These are phyloP conservation scores for Penicillium antarcticum DNA, from an alignment of 495 filamentous ascomycete genomes.

Conservation along the genomic window DNA sequence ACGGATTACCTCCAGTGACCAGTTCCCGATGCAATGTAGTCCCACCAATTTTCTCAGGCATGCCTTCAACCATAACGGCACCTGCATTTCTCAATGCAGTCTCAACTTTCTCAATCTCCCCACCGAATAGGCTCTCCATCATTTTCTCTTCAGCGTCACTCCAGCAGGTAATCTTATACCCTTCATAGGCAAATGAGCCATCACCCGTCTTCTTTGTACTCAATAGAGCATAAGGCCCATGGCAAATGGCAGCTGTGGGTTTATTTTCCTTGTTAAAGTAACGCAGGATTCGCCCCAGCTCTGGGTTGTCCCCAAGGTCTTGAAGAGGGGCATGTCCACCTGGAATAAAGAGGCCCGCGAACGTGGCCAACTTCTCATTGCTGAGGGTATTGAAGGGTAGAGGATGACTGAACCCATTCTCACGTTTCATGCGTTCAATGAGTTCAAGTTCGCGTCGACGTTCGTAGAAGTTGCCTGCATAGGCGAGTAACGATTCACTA, in stretches of 20 bases:
- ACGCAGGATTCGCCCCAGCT: slow-evolving; percentile 35
- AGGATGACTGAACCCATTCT: slow-evolving; percentile 34
- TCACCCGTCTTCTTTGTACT: slow-evolving; percentile 28
- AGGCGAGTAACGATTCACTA: slow-evolving; percentile 31
- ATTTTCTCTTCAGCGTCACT: slow-evolving; percentile 31
- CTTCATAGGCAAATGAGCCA: slow-evolving; percentile 34
- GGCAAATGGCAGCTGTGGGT: slow-evolving; percentile 39
- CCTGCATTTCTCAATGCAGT: slow-evolving; percentile 22
- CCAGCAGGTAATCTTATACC: slow-evolving; percentile 29
- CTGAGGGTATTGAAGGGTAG: slow-evolving; percentile 23
- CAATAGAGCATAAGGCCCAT: slow-evolving; percentile 40
- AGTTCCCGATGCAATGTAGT: slow-evolving; percentile 27
- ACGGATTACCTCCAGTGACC: slow-evolving; percentile 27
- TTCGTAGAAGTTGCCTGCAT: slow-evolving; percentile 42
- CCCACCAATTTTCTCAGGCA: slow-evolving; percentile 20
- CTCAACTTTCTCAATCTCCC: slow-evolving; percentile 31
- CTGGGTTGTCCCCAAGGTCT: slow-evolving; percentile 33
- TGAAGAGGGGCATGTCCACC: slow-evolving; percentile 40
- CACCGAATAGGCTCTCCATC: slow-evolving; percentile 29
- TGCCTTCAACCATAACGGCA: slow-evolving; percentile 27
- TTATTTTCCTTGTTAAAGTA: slow-evolving; percentile 35
- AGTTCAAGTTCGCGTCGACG: slow-evolving; percentile 33
- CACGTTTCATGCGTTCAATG: slow-evolving; percentile 34
- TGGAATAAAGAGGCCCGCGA: slow-evolving; percentile 38
- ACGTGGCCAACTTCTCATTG: slow-evolving; percentile 28